phyloP scores from a whole-genome alignment of 2,329 filamentous ascomycete genomes.

The Chaetomium sp. region DNA sequence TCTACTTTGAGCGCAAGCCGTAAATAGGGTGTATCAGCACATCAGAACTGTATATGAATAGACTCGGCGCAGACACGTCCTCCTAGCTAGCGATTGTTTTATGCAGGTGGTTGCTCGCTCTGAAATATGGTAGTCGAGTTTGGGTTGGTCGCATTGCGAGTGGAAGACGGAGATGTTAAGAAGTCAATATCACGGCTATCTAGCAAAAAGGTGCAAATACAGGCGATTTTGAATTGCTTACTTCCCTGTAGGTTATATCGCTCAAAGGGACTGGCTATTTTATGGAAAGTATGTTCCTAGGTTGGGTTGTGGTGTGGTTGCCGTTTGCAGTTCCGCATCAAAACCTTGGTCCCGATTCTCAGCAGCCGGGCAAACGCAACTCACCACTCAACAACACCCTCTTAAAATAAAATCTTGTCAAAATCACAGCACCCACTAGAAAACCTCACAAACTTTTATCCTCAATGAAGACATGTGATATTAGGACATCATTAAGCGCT shows the following conservation, averaged over 20 bases:
- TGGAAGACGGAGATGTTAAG: background rate
- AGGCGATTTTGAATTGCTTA: background rate
- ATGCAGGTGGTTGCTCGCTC: background rate
- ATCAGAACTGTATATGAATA: slow-evolving; percentile 22
- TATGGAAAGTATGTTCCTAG: background rate
- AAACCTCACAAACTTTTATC: background rate
- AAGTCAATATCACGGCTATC: background rate
- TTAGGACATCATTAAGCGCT: background rate
- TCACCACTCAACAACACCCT: background rate
- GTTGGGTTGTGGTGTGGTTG: background rate
- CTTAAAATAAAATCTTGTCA: background rate
- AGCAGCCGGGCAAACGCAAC: background rate
- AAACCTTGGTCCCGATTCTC: background rate
- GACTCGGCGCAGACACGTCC: background rate
- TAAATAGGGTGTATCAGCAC: slow-evolving; percentile 30
- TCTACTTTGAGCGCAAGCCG: slow-evolving; percentile 73
- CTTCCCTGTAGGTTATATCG: background rate
- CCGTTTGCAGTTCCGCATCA: background rate
- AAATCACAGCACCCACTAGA: background rate
- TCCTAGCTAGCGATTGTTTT: background rate
- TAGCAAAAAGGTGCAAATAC: background rate
- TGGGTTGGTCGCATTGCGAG: too few relatives aligned
- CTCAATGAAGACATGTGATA: background rate
- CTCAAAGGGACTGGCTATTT: background rate
- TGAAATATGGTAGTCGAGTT: background rate